A percentile compares a stretch with the other conserved stretches of the same genome.
phyloP scores from a whole-genome alignment of 305 asterid species.

The Ilex paraguariensis region DNA sequence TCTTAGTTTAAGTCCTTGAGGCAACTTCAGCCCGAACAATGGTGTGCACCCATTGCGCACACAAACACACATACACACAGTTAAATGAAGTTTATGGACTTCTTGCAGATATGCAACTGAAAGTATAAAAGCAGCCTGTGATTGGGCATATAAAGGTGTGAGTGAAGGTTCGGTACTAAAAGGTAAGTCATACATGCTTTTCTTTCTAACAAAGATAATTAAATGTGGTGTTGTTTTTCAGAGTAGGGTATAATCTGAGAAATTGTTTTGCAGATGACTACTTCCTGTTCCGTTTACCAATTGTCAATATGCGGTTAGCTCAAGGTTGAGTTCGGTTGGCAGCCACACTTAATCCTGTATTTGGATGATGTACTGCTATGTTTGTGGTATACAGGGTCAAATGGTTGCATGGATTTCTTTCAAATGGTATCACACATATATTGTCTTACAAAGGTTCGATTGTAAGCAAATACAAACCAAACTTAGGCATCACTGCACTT shows the following conservation, averaged over 20 bases:
- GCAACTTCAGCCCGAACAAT: too few species aligned
- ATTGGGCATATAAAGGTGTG: constrained; percentile 82
- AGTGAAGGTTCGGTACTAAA: constrained; percentile 51
- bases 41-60: too few species aligned
- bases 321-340: constrained; percentile 91
- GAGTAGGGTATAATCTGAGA: neutral
- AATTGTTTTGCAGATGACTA: constrained; percentile 55
- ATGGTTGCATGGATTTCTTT: too few species aligned
- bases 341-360: constrained; percentile 78
- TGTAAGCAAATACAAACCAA: too few species aligned
- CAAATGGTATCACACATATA: too few species aligned
- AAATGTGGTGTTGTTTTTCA: neutral
- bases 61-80: too few species aligned
- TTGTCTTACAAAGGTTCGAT: too few species aligned
- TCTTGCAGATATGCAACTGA: constrained; percentile 67
- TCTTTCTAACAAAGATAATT: neutral
- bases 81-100: neutral
- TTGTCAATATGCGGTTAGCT: constrained; percentile 63
- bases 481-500: neutral
- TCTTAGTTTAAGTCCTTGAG: too few species aligned
- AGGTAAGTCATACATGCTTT: constrained; percentile 29
- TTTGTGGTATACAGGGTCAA: too few species aligned
- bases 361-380: constrained; percentile 25
- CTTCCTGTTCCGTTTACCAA: constrained; percentile 57
- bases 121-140: constrained; percentile 86